Evolutionary conservation across 2,329 filamentous ascomycete species (phyloP), one percentile per base, ranked within the genome.

Genomic region (Colletotrichum sp.): DNA sequence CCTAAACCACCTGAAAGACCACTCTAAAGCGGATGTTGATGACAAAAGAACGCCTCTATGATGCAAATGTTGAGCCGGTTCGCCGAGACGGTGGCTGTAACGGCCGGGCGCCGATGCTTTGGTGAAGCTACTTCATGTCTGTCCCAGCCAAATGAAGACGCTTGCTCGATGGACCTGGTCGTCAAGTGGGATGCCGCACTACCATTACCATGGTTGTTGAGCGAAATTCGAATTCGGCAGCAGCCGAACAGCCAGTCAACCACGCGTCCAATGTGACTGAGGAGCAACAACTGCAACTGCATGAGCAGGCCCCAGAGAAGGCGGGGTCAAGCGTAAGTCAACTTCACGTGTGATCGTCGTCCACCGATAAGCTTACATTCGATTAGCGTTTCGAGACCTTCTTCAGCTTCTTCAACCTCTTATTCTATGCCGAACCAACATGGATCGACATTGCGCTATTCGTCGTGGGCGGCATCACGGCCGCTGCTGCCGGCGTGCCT

Each of bases 401-500:
- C 19, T 75, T 71, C 34, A 71, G 66, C 59, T 65, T 44, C 52
- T 77, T 75, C n/a, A 49, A 32, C 15, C 71, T 67, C 27, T 19
- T 67, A 13, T 67, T 75, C 67, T 71, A 74, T 32, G 77, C 69
- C 44, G 61, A 77, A 44, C 78, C 78, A 44, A 76, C 78, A 69
- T 78, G 71, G 44, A 22, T 79, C 30, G 78, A 80, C 61, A 49
- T 72, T 52, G n/a, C 30, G 6, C 72, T 79, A 34, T 71, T 79
- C 36, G 44, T 77, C 64, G 71, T 68, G 32, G 78, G 76, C 67
- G 61, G 66, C 29, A 61, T 79, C 49, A 84, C 85, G 72, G 85
- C 88, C 52, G 87, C 89, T 61, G 88, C 86, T 55, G 86, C 89
- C 44, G 89, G 89, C 22, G 86, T 90, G 11, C 89, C 90, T 1